Evolutionary conservation across 164 flowering plant genomes (phyloP), one percentile per base, ranked within the genome.

Genomic region (Magnolia changhungtana): DNA sequence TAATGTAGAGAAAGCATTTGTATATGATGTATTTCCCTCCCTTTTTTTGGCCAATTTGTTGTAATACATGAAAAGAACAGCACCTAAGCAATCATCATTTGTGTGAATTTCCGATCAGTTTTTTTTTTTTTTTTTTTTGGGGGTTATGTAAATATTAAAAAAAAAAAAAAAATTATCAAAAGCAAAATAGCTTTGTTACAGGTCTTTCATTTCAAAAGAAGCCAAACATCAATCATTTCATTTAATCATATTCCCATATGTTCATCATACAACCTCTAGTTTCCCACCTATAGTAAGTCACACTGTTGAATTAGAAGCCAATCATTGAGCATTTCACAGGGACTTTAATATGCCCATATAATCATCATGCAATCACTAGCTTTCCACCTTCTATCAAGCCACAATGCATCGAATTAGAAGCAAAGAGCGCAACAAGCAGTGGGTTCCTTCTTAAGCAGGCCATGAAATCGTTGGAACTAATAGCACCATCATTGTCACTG

Each of bases 1-100:
- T 93, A 75, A 93, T 91, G 98, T 93, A 83, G 89, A 81, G 24
- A 1, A 69, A 69, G 7, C 11, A 67, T 23, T 49, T 74, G 76
- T 74, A 74, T n/a, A 74, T 74, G 76, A 74, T 74, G 69, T 64
- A 74, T 63, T 64, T 24, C n/a, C 31, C 19, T 61, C 19, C 29
- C 19, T 23, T 49, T 45, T 37, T 2, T 45, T 70, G 61, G 50
- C 45, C 75, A 61, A 49, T 73, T 73, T 70, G 58, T 49, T 70
- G 72, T 70, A 70, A 31, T 18, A 16, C 37, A 13, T 20, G 27
- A n/a, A 49, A 71, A 71, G 45, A 18, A 13, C 16, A 55, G 29
- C 18, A 20, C 63, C 45, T 9, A 4, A 37, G 45, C 45, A 20
- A 10, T 49, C 61, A 24, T 51, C 21, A 45, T 29, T 67, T 50